Conservation (phyloP, 768 basidiomycete genomes). For the Leucocoprinus birnbaumii region DNA sequence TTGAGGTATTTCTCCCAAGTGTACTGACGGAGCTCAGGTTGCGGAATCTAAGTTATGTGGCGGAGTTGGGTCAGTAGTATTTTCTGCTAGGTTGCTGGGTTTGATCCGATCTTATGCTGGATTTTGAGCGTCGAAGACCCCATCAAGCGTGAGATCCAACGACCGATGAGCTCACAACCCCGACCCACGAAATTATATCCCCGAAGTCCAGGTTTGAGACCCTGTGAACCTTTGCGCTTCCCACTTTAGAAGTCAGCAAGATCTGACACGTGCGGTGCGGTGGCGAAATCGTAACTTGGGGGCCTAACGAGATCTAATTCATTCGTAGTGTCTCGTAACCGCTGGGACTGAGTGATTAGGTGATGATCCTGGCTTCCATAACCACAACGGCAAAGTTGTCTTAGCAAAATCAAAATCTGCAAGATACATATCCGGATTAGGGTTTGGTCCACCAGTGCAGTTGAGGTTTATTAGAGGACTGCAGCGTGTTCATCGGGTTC, state of each 20-base stretch:
- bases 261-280: constrained; percentile 1
- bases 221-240: background rate
- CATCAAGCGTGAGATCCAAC: background rate
- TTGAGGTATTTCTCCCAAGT: background rate
- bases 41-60: background rate
- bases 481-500: background rate
- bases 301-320: background rate
- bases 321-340: background rate
- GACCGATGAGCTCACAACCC: background rate
- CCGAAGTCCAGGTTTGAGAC: background rate
- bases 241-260: background rate
- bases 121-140: background rate
- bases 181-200: constrained; percentile 5
- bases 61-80: background rate
- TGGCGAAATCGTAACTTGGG: too few species aligned
- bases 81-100: background rate
- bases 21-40: background rate
- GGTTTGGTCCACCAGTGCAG: background rate
- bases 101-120: constrained; percentile 11
- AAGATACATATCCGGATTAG: constrained; percentile 1
- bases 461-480: background rate
- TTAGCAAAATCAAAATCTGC: background rate
- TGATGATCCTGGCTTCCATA: background rate
- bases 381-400: background rate
- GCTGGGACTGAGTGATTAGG: background rate